A percentile compares a stretch with the other conserved stretches of the same genome.
phyloP scores from a whole-genome alignment of 192 early-diverging fungal species.

The Gamsiella multidivaricata region DNA sequence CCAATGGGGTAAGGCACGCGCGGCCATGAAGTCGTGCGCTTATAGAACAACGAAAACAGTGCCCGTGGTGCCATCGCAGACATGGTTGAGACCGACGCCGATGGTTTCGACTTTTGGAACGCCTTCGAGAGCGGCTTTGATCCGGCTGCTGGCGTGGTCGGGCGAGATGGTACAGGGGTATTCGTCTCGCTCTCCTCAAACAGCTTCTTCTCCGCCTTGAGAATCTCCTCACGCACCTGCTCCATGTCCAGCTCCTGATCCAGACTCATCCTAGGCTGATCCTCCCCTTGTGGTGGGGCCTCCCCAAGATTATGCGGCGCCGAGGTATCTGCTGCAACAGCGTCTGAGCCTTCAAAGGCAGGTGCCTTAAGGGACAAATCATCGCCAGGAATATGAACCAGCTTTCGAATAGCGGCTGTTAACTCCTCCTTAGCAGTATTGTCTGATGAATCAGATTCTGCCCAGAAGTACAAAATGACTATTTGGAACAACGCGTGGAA shows the following conservation, averaged over 20 bases:
- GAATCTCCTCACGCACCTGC: constrained; percentile 34
- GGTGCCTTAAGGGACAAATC: constrained; percentile 38
- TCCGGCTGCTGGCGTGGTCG: constrained; percentile 26
- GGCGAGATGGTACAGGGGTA: constrained; percentile 34
- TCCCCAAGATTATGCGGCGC: constrained; percentile 19
- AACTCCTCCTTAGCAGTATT: constrained; percentile 39
- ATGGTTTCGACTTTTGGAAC: constrained; percentile 41
- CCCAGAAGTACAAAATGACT: constrained; percentile 53
- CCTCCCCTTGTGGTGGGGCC: constrained; percentile 6
- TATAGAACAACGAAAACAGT: constrained; percentile 58
- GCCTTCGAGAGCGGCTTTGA: constrained; percentile 27
- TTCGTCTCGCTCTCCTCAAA: constrained; percentile 29
- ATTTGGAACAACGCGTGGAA: too few relatives aligned
- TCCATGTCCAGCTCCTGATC: constrained; percentile 55
- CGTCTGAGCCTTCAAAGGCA: neutral
- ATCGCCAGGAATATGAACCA: constrained; percentile 54
- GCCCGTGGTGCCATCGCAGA: constrained; percentile 31
- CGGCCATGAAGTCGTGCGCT: constrained; percentile 48
- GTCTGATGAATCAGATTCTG: constrained; percentile 15
- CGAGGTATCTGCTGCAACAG: neutral
- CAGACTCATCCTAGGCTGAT: constrained; percentile 43
- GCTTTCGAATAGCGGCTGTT: constrained; percentile 43
- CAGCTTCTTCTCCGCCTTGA: constrained; percentile 42
- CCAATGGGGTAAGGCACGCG: constrained; percentile 34
- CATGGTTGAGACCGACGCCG: neutral